phyloP scores from a whole-genome alignment of 164 flowering plant genomes.

The Magnolia officinalis region DNA sequence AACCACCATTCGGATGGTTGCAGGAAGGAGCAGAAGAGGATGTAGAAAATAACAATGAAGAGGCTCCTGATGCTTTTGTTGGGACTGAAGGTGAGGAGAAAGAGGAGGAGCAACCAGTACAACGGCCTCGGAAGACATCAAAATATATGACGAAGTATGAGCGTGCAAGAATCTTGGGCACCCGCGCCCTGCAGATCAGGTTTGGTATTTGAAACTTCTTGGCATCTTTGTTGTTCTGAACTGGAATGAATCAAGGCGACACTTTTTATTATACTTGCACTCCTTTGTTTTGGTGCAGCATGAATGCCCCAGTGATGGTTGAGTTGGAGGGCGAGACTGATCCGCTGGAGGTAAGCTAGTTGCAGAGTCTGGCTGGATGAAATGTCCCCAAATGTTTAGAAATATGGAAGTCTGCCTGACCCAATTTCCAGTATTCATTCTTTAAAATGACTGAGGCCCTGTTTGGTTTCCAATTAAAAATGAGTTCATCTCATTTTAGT shows the following conservation, averaged over 20 bases:
- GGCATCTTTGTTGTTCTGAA: not conserved
- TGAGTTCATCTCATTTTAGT: too few relatives aligned
- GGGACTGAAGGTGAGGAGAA: conserved; percentile 42
- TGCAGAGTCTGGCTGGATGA: not conserved
- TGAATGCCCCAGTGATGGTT: conserved; percentile 79
- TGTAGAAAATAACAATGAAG: conserved; percentile 38
- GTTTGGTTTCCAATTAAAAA: too few relatives aligned
- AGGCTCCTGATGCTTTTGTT: conserved; percentile 32
- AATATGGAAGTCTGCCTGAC: too few relatives aligned
- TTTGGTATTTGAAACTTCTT: not conserved
- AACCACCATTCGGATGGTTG: conserved; percentile 1
- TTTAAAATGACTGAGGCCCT: too few relatives aligned
- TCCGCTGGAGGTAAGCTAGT: conserved; percentile 51
- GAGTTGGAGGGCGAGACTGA: conserved; percentile 69
- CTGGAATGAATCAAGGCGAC: not conserved
- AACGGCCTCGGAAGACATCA: conserved; percentile 49
- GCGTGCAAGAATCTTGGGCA: conserved; percentile 62
- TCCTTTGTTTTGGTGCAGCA: conserved; percentile 26
- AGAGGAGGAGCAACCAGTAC: conserved; percentile 25
- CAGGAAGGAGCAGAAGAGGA: conserved; percentile 58
- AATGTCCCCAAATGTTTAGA: not conserved
- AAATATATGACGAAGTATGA: conserved; percentile 66
- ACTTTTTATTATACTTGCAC: not conserved
- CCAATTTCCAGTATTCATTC: too few relatives aligned
- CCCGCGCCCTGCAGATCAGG: conserved; percentile 68